A percentile compares a stretch with the other conserved stretches of the same genome.
Conservation (phyloP, 345 rosid genomes). For the Acer yangbiense region DNA sequence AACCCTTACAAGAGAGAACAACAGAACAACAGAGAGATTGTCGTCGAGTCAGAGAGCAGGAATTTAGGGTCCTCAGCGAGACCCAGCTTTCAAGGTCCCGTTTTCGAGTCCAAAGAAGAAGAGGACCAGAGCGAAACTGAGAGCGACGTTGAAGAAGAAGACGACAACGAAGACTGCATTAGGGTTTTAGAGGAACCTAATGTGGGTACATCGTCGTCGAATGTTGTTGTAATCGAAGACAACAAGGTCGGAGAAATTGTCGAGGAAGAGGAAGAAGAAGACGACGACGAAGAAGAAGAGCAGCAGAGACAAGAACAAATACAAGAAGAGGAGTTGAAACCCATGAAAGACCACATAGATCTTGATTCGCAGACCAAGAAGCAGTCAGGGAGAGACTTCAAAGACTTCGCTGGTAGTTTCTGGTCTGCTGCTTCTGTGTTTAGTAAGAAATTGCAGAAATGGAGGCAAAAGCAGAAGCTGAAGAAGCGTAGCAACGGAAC, state of each 20-base stretch:
- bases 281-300: constrained; percentile 38
- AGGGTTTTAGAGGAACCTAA: constrained; percentile 49
- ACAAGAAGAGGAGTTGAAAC: constrained; percentile 62
- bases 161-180: constrained; percentile 33
- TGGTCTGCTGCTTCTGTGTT: constrained; percentile 99
- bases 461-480: constrained; percentile 95
- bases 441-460: constrained; percentile 92
- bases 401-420: constrained; percentile 80
- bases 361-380: constrained; percentile 83
- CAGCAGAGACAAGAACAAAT: constrained; percentile 36
- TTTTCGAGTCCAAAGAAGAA: constrained; percentile 54
- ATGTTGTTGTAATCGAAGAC: constrained; percentile 25
- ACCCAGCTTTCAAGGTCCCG: constrained; percentile 51
- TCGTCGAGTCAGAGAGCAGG: constrained; percentile 39
- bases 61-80: constrained; percentile 37
- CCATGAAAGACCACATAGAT: constrained; percentile 93
- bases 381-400: constrained; percentile 66
- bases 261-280: constrained; percentile 44
- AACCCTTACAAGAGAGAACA: constrained; percentile 36
- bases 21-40: constrained; percentile 27
- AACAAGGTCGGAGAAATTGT: constrained; percentile 48
- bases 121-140: constrained; percentile 44
- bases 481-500: constrained; percentile 68
- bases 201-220: constrained; percentile 35
- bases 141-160: constrained; percentile 19